These are phyloP conservation scores for Globisporangium lucens DNA, from an alignment of 352 stramenopile genomes.

Conservation along the genomic window DNA sequence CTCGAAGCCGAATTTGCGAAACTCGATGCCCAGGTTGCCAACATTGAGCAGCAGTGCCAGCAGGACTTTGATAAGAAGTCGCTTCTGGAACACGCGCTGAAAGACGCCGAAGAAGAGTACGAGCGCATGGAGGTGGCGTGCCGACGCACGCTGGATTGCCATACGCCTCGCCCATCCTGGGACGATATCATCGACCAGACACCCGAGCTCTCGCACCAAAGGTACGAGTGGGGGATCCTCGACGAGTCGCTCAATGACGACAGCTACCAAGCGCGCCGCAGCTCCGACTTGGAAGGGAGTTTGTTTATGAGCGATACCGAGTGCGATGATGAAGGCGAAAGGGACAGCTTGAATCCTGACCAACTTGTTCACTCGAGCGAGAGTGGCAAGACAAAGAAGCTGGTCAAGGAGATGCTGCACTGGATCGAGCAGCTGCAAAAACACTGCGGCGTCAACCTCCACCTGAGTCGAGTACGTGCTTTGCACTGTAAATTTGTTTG, in stretches of 20 bases:
- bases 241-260: constrained; percentile 12
- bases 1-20: constrained; percentile 40
- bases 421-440: constrained; percentile 82
- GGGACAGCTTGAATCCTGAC: background rate
- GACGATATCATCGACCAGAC: constrained; percentile 53
- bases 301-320: constrained; percentile 9
- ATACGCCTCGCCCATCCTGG: constrained; percentile 69
- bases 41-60: constrained; percentile 37
- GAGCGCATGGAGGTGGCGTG: constrained; percentile 27
- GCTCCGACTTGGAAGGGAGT: background rate
- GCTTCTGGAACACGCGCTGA: constrained; percentile 17
- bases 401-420: constrained; percentile 73
- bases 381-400: constrained; percentile 29
- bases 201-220: constrained; percentile 57
- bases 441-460: constrained; percentile 71
- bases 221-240: constrained; percentile 51
- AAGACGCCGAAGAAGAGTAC: constrained; percentile 22
- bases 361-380: background rate
- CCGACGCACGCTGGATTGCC: constrained; percentile 40
- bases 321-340: background rate
- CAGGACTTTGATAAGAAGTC: constrained; percentile 29
- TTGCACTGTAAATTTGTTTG: too few relatives aligned
- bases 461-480: constrained; percentile 57
- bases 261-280: background rate
- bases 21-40: constrained; percentile 31